Evolutionary conservation across 208 protist species (phyloP).

Genomic region (Polymyxa betae): DNA sequence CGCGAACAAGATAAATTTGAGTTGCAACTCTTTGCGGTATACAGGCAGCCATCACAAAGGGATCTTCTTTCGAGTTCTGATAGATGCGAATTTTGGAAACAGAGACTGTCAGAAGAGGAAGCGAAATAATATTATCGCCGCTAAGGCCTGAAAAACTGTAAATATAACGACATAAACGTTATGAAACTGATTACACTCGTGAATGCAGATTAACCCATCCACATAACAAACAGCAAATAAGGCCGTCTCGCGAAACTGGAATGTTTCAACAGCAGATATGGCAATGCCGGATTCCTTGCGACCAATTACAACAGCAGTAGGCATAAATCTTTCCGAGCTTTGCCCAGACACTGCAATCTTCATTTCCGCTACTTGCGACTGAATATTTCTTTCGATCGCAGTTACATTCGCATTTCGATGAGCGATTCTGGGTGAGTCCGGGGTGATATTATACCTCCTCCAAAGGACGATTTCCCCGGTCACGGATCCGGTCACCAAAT

Average conservation of each 20-base stretch:
- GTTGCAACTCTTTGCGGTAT: neutral
- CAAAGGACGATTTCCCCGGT: neutral
- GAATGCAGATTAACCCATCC: neutral
- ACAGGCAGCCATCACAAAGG: neutral
- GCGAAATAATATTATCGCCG: neutral
- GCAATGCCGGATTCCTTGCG: neutral
- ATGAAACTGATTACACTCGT: neutral
- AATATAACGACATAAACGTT: neutral
- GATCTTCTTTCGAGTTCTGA: neutral
- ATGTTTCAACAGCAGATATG: neutral
- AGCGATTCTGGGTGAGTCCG: neutral
- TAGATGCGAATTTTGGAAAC: neutral
- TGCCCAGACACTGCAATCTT: neutral
- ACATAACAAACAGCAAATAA: neutral
- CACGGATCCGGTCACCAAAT: neutral
- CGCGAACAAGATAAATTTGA: neutral
- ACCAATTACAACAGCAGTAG: neutral
- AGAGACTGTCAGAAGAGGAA: neutral
- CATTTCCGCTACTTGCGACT: neutral
- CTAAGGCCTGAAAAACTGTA: neutral
- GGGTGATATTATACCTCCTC: neutral
- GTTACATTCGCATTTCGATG: neutral
- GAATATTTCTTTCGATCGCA: neutral
- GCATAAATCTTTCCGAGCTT: neutral
- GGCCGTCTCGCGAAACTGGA: neutral